Conservation (phyloP, 768 basidiomycete species). For the Mrakia gelida region DNA sequence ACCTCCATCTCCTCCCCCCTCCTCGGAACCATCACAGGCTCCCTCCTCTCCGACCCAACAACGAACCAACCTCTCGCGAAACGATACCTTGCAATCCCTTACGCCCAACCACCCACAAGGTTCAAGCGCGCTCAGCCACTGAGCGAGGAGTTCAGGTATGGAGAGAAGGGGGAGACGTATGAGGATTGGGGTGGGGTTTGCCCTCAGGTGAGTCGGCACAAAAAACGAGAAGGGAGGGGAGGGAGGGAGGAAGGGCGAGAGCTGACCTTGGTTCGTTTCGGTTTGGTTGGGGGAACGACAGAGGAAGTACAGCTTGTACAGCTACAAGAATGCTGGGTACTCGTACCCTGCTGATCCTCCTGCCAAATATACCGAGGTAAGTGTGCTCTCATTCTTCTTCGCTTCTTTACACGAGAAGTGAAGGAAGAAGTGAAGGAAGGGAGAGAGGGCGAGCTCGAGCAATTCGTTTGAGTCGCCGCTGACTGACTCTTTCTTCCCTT, state of each 20-base stretch:
- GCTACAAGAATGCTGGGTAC: not conserved
- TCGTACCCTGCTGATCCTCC: not conserved
- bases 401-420: not conserved
- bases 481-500: not conserved
- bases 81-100: slow-evolving; percentile 2
- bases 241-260: not conserved
- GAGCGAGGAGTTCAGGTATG: not conserved
- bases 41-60: not conserved
- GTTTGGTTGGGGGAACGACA: not conserved
- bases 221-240: not conserved
- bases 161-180: not conserved
- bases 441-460: not conserved
- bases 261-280: not conserved
- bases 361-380: not conserved
- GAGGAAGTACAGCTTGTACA: slow-evolving; percentile 5
- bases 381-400: not conserved
- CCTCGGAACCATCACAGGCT: slow-evolving; percentile 5
- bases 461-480: not conserved
- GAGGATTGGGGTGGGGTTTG: slow-evolving; percentile 13
- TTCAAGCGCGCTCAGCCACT: not conserved
- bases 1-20: not conserved
- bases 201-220: slow-evolving; percentile 9
- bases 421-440: not conserved
- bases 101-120: not conserved
- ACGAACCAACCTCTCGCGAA: slow-evolving; percentile 5